Evolutionary conservation across 169 alveolate genomes (phyloP), one percentile per base, ranked within the genome.

Genomic region (Theileria luwenshuni): DNA sequence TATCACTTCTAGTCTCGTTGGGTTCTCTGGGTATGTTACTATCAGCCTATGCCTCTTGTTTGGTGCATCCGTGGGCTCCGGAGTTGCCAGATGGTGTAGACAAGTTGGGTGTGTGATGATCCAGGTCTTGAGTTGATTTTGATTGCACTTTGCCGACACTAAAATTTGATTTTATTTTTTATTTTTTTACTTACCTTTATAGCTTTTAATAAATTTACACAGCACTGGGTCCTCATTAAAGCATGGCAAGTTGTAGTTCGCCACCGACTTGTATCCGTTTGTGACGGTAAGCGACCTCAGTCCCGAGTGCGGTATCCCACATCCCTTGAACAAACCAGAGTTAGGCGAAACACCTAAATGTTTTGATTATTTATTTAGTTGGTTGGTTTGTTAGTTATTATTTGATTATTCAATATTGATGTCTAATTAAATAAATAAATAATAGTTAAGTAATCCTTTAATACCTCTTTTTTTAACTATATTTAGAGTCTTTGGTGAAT

Each of bases 61-160:
- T 1, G 97, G 97, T 33, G 90, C 69, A 68, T 94, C 97, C 49
- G 92, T 86, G 13, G 97, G 97, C 59, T 94, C 97, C 2, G 96
- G 97, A 2, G 92, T 92, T 15, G 94, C 91, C 56, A 94, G 84
- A 69, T 94, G 97, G 25, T 92, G 90, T 30, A 83, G 59, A 74
- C 97, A 94, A 25, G 84, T 81, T 13, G 89, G 89, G 33, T 81
- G 89, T 17, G 89, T 81, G 17, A 81, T 81, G 15, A 81, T 25
- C 89, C 89, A 81, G 15, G 89, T 81, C 25, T 56, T 23, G 60
- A 2, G 30, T 19, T 13, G 28, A 19, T 21, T 70, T 28, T n/a
- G 74, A 2, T 2, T 32, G 25, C n/a, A n/a, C 15, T 10, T 61
- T 33, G 19, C 8, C 27, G 70, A 41, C 32, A 51, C 70, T 61